Conservation (phyloP, 2,329 filamentous ascomycete species). For the Paracamarosporium sp. region DNA sequence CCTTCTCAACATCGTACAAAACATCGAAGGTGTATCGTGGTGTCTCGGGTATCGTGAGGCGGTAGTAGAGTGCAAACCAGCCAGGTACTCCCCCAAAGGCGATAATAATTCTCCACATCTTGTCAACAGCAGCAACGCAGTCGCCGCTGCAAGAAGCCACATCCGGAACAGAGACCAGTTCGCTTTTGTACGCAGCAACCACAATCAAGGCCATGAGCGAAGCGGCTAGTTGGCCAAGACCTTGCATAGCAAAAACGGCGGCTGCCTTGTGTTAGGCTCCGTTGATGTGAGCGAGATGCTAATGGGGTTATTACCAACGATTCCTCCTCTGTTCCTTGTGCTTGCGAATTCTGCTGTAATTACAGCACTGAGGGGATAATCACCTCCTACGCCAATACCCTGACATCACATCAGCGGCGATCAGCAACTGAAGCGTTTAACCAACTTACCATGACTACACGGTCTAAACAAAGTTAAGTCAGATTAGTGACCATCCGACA, state of each 20-base stretch:
- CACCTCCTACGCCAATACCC: conserved; percentile 42
- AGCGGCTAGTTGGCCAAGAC: conserved; percentile 78
- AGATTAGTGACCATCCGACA: background rate
- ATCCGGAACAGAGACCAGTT: conserved; percentile 60
- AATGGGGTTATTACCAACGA: conserved; percentile 61
- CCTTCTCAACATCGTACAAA: conserved; percentile 69
- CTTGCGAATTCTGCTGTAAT: conserved; percentile 90
- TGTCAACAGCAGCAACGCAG: conserved; percentile 77
- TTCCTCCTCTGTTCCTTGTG: conserved; percentile 83
- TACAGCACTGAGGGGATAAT: conserved; percentile 76
- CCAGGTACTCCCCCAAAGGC: conserved; percentile 82
- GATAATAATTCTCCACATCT: conserved; percentile 85
- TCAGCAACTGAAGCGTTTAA: background rate
- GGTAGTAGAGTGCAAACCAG: conserved; percentile 83
- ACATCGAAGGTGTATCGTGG: conserved; percentile 89
- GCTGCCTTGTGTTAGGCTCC: conserved; percentile 53
- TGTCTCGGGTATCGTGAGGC: conserved; percentile 86
- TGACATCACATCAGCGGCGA: background rate
- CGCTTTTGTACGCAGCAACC: conserved; percentile 72
- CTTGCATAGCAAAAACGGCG: conserved; percentile 86
- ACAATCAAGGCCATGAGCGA: conserved; percentile 78
- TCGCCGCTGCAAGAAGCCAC: conserved; percentile 65
- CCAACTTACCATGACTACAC: conserved; percentile 40
- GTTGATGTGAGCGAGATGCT: background rate
- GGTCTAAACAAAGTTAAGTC: conserved; percentile 16